Evolutionary conservation across 2,329 filamentous ascomycete species (phyloP), one percentile per base, ranked within the genome.

Genomic region (Elsinoe australis): DNA sequence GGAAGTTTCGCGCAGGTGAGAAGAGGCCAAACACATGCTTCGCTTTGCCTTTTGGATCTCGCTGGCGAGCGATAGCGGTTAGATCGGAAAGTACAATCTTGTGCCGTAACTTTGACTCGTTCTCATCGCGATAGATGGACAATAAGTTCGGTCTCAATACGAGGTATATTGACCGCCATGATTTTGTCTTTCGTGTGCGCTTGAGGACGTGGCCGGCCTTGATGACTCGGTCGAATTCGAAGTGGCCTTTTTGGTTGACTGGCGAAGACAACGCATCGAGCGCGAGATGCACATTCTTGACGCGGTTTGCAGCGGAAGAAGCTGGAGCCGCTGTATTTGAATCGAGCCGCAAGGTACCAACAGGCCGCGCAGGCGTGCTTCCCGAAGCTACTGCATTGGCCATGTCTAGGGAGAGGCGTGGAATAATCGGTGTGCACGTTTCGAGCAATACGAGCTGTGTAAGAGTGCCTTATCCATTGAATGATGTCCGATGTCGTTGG

Each of bases 211-310:
- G 84, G 51, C 90, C 89, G 50, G 83, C 81, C 70, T 94, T 96
- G 64, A 96, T 77, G 49, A 96, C 86, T 44, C 88, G 83, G 66
- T 98, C 92, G 61, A 94, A 94, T 61, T 92, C 89, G 64, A 95
- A 98, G 66, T 87, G 92, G 53, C 92, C 92, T 66, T 94, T 89
- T 66, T 94, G 83, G 62, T 90, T 94, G 54, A 96, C 87, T 3
- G 88, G 87, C 22, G 87, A 92, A 60, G 87, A 81, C n/a, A n/a
- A n/a, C 12, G 81, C 74, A 55, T 85, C 80, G 34, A 83, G 62
- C 19, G 70, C 71, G 19, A 79, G 65, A 56, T 77, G 73, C 49
- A 67, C 67, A 18, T 49, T 38, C 17, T 48, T 49, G 34, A 54
- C 47, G n/a, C 29, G 42, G 9, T 38, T 33, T n/a, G n/a, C n/a